Conservation (phyloP, 2,329 filamentous ascomycete genomes). For the Xylogone sp. region DNA sequence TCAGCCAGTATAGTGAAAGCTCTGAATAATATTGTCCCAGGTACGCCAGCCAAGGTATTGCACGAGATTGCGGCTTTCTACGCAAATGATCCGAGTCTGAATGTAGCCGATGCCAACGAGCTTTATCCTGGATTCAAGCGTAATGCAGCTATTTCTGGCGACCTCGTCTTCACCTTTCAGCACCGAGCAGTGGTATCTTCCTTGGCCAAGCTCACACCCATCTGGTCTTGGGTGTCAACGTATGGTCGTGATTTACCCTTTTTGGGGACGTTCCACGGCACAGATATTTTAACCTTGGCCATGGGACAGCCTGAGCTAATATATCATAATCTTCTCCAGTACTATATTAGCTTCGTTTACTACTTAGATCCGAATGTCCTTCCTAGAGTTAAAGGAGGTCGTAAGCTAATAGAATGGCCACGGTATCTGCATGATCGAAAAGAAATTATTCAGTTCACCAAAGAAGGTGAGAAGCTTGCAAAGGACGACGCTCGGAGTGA, state of each 20-base stretch:
- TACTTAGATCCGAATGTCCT: slow-evolving; percentile 2
- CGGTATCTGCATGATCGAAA: no score
- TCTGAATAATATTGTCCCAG: slow-evolving; percentile 53
- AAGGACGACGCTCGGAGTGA: no score
- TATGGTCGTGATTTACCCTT: slow-evolving; percentile 55
- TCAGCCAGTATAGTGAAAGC: slow-evolving; percentile 66
- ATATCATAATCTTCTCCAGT: no score
- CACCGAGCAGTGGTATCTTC: slow-evolving; percentile 51
- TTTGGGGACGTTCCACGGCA: slow-evolving; percentile 71
- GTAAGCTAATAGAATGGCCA: no score
- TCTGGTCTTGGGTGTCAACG: slow-evolving; percentile 71
- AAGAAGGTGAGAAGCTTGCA: no score
- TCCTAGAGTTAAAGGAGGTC: no score
- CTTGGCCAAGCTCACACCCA: slow-evolving; percentile 55
- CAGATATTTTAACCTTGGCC: slow-evolving; percentile 51
- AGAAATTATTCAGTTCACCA: no score
- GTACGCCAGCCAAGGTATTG: slow-evolving; percentile 61
- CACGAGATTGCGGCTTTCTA: slow-evolving; percentile 61
- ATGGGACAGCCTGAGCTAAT: no score
- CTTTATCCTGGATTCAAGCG: slow-evolving; percentile 72
- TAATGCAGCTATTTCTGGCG: slow-evolving; percentile 68
- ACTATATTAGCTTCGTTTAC: not conserved
- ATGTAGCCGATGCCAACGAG: slow-evolving; percentile 62
- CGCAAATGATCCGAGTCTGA: slow-evolving; percentile 34
- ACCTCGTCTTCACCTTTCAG: slow-evolving; percentile 66